Evolutionary conservation across 306 rosid species (phyloP).

Genomic region (Inga leiocalycina): DNA sequence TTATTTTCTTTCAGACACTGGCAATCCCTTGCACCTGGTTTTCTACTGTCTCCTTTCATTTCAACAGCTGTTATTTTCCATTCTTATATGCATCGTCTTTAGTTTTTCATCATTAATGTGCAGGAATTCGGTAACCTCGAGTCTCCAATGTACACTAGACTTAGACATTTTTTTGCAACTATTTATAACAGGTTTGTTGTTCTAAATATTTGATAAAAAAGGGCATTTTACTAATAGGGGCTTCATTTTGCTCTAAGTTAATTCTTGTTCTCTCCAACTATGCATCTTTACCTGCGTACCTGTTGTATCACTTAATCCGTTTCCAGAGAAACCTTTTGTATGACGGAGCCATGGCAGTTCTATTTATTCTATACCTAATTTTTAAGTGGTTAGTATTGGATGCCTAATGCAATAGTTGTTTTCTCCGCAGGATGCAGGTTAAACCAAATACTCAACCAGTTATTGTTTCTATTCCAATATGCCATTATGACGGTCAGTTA

Average conservation of each 20-base stretch:
- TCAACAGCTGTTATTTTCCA: background rate
- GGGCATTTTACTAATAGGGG: background rate
- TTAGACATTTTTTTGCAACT: conserved; percentile 66
- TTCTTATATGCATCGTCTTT: background rate
- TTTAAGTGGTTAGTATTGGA: conserved; percentile 16
- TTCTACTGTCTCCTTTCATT: conserved; percentile 17
- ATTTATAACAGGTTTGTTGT: conserved; percentile 69
- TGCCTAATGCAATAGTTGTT: conserved; percentile 25
- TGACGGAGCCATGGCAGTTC: background rate
- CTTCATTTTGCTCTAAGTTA: background rate
- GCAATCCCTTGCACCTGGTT: background rate
- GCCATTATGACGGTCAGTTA: conserved; percentile 84
- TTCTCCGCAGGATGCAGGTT: conserved; percentile 79
- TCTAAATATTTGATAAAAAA: background rate
- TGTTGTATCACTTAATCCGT: background rate
- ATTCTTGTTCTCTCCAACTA: background rate
- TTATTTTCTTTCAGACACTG: background rate
- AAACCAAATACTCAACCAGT: conserved; percentile 65
- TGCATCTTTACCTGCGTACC: background rate
- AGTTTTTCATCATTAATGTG: conserved; percentile 18
- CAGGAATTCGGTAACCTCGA: conserved; percentile 95
- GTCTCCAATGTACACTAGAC: conserved; percentile 85
- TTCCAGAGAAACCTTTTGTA: conserved; percentile 8
- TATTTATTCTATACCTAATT: conserved; percentile 6
- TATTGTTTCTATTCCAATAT: conserved; percentile 77